These are phyloP conservation scores for Lactarius hatsudake DNA, from an alignment of 768 basidiomycete species.

Conservation along the genomic window DNA sequence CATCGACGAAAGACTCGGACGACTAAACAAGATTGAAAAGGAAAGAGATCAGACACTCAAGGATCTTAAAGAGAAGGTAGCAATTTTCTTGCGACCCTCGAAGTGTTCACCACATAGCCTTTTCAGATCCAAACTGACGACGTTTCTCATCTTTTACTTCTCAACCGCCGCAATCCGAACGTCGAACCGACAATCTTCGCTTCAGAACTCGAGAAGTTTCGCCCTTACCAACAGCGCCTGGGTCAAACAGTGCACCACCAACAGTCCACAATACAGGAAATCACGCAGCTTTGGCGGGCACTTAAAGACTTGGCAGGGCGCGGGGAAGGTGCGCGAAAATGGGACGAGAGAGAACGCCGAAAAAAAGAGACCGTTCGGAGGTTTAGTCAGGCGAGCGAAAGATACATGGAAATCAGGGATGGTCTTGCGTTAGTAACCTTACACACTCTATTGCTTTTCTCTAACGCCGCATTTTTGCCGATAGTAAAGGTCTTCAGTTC, in stretches of 20 bases:
- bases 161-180: conserved; percentile 81
- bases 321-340: conserved; percentile 72
- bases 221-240: conserved; percentile 83
- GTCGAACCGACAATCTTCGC: conserved; percentile 89
- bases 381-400: conserved; percentile 74
- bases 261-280: conserved; percentile 67
- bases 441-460: conserved; percentile 18
- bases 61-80: conserved; percentile 94
- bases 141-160: conserved; percentile 88
- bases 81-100: not conserved
- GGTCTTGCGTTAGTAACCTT: conserved; percentile 68
- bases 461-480: conserved; percentile 11
- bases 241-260: conserved; percentile 77
- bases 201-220: conserved; percentile 93
- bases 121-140: conserved; percentile 89
- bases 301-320: conserved; percentile 73
- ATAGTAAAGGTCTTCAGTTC: conserved; percentile 85
- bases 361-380: conserved; percentile 72
- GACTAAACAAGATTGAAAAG: conserved; percentile 76
- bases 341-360: conserved; percentile 77
- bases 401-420: conserved; percentile 83
- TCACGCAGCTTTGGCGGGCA: conserved; percentile 67
- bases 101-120: conserved; percentile 3
- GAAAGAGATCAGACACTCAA: conserved; percentile 86
- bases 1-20: conserved; percentile 74